Conservation (phyloP, 257 asterid species). For the Salvia rosmarinus region DNA sequence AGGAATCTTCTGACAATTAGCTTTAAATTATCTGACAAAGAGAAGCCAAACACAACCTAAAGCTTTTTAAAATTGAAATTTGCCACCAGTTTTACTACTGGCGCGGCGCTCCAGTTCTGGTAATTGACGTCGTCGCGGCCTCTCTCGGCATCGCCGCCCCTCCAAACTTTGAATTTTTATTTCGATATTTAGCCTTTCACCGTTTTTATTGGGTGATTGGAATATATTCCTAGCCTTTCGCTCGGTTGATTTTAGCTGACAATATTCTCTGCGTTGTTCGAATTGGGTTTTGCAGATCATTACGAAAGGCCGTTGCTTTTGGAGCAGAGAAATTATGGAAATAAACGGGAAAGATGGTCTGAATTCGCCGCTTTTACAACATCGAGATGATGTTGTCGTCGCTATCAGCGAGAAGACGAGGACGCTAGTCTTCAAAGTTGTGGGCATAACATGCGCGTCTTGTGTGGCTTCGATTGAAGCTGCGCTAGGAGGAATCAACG, state of each 20-base stretch:
- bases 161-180: neutral
- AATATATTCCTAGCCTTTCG: neutral
- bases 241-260: neutral
- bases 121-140: slow-evolving; percentile 16
- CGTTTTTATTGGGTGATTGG: neutral
- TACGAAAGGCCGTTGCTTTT: neutral
- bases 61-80: slow-evolving; percentile 18
- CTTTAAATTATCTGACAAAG: neutral
- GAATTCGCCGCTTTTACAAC: slow-evolving; percentile 69
- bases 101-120: slow-evolving; percentile 19
- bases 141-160: slow-evolving; percentile 24
- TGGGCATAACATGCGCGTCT: slow-evolving; percentile 86
- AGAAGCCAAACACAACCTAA: slow-evolving; percentile 23
- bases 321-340: slow-evolving; percentile 51
- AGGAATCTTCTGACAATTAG: neutral
- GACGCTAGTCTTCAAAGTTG: slow-evolving; percentile 75
- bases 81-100: slow-evolving; percentile 26
- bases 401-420: slow-evolving; percentile 58
- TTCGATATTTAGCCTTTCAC: too few species aligned
- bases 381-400: slow-evolving; percentile 53
- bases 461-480: slow-evolving; percentile 87
- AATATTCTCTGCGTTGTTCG: slow-evolving; percentile 1
- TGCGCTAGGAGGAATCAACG: slow-evolving; percentile 68
- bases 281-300: slow-evolving; percentile 24
- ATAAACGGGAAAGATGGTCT: slow-evolving; percentile 63